Base-by-base conservation (phyloP, 1,139 yeast genomes). In the Blastobotrys buckinghamii region DNA sequence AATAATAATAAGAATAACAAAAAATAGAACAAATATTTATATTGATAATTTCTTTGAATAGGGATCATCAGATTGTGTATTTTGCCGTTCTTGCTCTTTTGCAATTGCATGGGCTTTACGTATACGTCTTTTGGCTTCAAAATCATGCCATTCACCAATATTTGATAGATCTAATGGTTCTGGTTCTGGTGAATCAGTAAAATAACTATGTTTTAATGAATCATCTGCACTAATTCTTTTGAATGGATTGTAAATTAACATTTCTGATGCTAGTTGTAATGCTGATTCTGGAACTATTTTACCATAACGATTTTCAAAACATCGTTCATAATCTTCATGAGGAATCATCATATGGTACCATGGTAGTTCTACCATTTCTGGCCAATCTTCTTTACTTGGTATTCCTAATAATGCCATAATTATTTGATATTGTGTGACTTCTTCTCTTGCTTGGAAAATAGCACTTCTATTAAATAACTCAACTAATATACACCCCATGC, bases 131-230 rank as follows among this genome's bases (percentile, higher is more conserved):
- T 92, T 89, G 4, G 96, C 95, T 63, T 92, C 98, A 65, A 84
- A 90, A 63, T 92, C 98, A 63, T 92, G 98, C 95, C 97, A 90
- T 65, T 94, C 97, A 2, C 89, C 89, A 38, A 82, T 70, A 15
- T 75, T 78, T 44, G 75, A 71, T 50, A 82, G 75, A 13, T 69
- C 69, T 45, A 81, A 66, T 6, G 75, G 70, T 53, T 75, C 77
- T 0, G 85, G 82, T 39, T 53, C 54, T 0, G 97, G 97, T 2
- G 75, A 81, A 50, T 82, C 84, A 6, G 68, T 65, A 61, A 92
- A 92, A 67, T 86, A 92, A 1, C 71, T 71, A 65, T 88, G 88
- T 30, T 69, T 56, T 32, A 87, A 69, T 0, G 94, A 89, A 12
- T 75, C 74, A 1, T 66, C 65, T 0, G 95, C 90, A 0, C 78